Evolutionary conservation across 768 basidiomycete species (phyloP).

Genomic region (Glaciozyma martinii): DNA sequence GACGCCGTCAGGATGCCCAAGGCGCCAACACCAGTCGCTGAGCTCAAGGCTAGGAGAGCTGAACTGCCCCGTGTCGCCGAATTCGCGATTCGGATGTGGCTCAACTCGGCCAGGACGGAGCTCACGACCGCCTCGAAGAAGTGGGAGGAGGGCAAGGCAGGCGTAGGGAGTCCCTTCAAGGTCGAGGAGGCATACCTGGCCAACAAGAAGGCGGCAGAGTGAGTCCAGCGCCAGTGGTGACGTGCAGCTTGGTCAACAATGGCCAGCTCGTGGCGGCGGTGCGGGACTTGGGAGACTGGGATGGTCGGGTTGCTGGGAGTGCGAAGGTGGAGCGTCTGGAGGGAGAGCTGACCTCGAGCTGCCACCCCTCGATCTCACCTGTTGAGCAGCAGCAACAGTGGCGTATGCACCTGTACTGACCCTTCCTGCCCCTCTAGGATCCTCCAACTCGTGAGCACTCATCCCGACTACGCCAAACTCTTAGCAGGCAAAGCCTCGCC

Average conservation of each 20-base stretch:
- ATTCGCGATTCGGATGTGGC: slow-evolving; percentile 20
- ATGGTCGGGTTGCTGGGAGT: too few relatives aligned
- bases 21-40: too few relatives aligned
- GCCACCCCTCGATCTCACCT: not conserved
- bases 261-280: not conserved
- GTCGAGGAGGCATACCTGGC: slow-evolving; percentile 17
- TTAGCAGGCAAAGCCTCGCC: not conserved
- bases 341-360: not conserved
- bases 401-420: not conserved
- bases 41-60: too few relatives aligned
- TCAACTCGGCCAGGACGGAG: not conserved
- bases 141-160: not conserved
- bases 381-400: too few relatives aligned
- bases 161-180: not conserved
- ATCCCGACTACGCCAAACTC: not conserved
- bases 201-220: slow-evolving; percentile 17
- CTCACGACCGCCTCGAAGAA: slow-evolving; percentile 2
- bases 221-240: not conserved
- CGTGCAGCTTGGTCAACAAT: not conserved
- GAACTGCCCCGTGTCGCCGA: not conserved
- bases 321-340: too few relatives aligned
- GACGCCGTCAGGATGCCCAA: too few relatives aligned
- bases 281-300: not conserved
- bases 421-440: slow-evolving; percentile 1
- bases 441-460: slow-evolving; percentile 3